These are phyloP conservation scores for Boletus coccyginus DNA, from an alignment of 768 basidiomycete genomes.

Conservation along the genomic window DNA sequence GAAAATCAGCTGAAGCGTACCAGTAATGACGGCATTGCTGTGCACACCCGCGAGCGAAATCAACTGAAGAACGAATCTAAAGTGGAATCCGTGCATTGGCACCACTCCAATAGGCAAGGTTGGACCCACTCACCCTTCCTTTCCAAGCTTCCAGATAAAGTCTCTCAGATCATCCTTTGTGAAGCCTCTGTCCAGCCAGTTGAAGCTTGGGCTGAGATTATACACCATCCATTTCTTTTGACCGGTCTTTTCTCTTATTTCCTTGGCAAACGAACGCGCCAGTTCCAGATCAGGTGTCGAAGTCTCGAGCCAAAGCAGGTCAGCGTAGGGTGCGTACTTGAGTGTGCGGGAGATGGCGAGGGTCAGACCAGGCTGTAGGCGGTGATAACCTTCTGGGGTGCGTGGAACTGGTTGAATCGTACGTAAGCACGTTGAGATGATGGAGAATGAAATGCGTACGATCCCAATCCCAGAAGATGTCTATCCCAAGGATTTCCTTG, in stretches of 20 bases:
- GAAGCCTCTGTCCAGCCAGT: slow-evolving; percentile 85
- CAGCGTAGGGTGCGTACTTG: slow-evolving; percentile 81
- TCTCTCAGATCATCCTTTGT: slow-evolving; percentile 72
- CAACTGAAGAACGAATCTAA: slow-evolving; percentile 84
- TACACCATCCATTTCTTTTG: slow-evolving; percentile 77
- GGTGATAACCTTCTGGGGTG: slow-evolving; percentile 90
- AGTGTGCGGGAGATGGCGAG: slow-evolving; percentile 79
- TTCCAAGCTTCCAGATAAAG: slow-evolving; percentile 88
- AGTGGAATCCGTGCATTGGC: slow-evolving; percentile 4
- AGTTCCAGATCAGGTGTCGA: slow-evolving; percentile 81
- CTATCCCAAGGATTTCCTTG: slow-evolving; percentile 58
- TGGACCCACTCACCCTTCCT: slow-evolving; percentile 62
- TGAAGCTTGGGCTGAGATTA: slow-evolving; percentile 92
- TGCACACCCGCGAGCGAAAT: slow-evolving; percentile 91
- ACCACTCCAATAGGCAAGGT: neutral
- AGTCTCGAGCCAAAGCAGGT: slow-evolving; percentile 92
- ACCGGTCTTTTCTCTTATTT: slow-evolving; percentile 69
- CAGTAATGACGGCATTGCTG: slow-evolving; percentile 73
- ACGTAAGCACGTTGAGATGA: neutral
- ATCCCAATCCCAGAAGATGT: slow-evolving; percentile 89
- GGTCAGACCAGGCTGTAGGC: slow-evolving; percentile 77
- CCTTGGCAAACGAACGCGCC: slow-evolving; percentile 73
- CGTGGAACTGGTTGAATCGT: slow-evolving; percentile 58
- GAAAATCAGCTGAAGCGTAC: slow-evolving; percentile 36
- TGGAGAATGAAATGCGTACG: slow-evolving; percentile 42